Evolutionary conservation across 192 early-diverging fungal species (phyloP), one percentile per base, ranked within the genome.

Genomic region (Mortierella antarctica): DNA sequence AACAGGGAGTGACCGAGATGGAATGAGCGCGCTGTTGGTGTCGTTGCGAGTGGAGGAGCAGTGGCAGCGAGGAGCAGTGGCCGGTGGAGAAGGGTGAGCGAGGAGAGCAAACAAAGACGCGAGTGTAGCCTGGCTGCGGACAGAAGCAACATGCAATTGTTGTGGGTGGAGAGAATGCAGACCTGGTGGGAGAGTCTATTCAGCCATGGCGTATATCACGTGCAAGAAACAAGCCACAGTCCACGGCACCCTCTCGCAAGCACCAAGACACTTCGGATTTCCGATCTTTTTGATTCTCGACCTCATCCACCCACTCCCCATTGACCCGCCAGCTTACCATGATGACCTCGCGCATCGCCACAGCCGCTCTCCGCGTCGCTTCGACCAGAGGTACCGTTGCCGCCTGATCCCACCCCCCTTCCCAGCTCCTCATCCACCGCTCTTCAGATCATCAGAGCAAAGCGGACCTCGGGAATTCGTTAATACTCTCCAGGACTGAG

Each of bases 301-400:
- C 40, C 44, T 48, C 41, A 52, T 50, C 31, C 65, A 31, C 44
- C 21, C 61, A 31, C 40, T 47, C 46, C 62, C 44, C 59, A 50
- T 62, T 31, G 31, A 31, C 72, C 40, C 59, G 41, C 49, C 47
- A 55, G 65, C 42, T 40, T 57, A 57, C 14, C 49, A 80, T 80
- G 63, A 80, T 80, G 70, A 55, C 77, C 60, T 72, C 70, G 70
- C 70, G 77, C 64, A 80, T 80, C 77, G 77, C 77, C 54, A 52
- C 77, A 52, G 42, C 77, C 50, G 77, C 70, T 40, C 77, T 80
- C 57, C 77, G 77, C 41, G 70, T 53, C 56, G 59, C 77, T 62
- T 71, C 77, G 62, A 66, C 77, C 71, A 67, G 77, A 80, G 77
- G 77, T 80, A 80, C 52, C 44, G 31, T 45, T 52, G 31, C 31